Base-by-base conservation (phyloP, 805 yeast species). In the Candida tibetensis region DNA sequence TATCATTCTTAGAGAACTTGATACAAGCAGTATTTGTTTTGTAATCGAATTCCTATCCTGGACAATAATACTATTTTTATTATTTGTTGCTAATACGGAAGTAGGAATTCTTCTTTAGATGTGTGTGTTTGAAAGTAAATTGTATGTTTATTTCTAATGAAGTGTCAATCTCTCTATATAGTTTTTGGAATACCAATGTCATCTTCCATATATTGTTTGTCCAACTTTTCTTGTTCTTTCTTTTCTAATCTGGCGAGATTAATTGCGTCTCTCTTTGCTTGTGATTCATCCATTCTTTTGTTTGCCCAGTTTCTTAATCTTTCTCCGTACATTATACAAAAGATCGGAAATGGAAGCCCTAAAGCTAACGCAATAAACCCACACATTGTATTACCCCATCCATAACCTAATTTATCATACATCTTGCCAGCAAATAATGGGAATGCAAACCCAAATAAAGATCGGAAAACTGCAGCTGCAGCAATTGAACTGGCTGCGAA, bases 321-420 rank as follows among this genome's bases (percentile, higher is more conserved):
- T 40, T 65, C 70, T 9, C 72, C 72, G 37, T 63, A 59, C 34
- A 52, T 45, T 38, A 58, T 56, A 43, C 69, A 64, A 28, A 62
- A 42, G 7, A 62, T 47, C 1, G 72, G 72, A 44, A 66, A 66
- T 4, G 71, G 71, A 8, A 63, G 42, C 2, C 72, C 71, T 37
- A 66, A 50, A 1, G 50, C 48, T 9, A 65, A 39, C 5, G 58
- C 64, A 22, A 66, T 48, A 30, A 63, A 42, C 5, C 62, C 72
- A 44, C 67, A 62, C 56, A 66, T 48, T 14, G 69, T 62, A 41
- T 64, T 64, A 1, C 66, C 71, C 70, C 71, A 65, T 4, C 71
- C 71, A 41, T 66, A 66, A 7, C 57, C 58, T 32, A 66, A 43
- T 26, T 36, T 42, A 13, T 43, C 59, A 37, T 66, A 66, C 66